A percentile compares a stretch with the other conserved stretches of the same genome.
Evolutionary conservation across 2,329 filamentous ascomycete genomes (phyloP).

Genomic region (Aspergillus fumigatus): DNA sequence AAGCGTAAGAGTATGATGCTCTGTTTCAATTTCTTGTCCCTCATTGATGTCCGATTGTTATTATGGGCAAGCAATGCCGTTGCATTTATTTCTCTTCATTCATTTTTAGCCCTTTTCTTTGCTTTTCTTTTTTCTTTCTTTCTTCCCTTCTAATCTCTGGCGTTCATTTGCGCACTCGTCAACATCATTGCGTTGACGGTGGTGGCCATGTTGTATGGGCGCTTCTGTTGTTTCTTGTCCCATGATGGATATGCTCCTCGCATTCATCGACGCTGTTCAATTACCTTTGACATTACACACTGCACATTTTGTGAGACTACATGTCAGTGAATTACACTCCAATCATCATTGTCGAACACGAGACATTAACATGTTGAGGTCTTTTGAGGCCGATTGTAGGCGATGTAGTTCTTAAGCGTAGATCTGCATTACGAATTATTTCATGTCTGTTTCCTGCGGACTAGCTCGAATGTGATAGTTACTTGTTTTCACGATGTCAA

Average conservation of each 20-base stretch:
- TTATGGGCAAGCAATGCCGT: conserved; percentile 20
- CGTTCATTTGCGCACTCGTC: neutral
- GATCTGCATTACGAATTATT: neutral
- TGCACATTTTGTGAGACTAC: neutral
- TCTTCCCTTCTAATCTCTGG: conserved; percentile 11
- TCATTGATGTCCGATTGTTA: conserved; percentile 30
- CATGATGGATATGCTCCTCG: neutral
- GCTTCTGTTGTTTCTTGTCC: neutral
- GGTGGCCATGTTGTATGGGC: neutral
- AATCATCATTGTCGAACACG: neutral
- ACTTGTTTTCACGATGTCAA: neutral
- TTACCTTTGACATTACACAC: neutral
- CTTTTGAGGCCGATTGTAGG: neutral
- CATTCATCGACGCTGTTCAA: neutral
- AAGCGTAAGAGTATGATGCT: conserved; percentile 31
- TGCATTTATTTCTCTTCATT: conserved; percentile 21
- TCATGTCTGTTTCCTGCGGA: neutral
- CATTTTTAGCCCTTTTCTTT: conserved; percentile 16
- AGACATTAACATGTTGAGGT: neutral
- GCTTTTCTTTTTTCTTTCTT: no score
- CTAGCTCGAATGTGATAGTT: neutral
- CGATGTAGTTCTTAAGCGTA: neutral
- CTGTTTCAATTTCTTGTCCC: conserved; percentile 25
- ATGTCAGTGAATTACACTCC: neutral
- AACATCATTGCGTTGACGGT: neutral